Evolutionary conservation across 441 rosid species (phyloP).

Genomic region (Flueggea neowawraea): DNA sequence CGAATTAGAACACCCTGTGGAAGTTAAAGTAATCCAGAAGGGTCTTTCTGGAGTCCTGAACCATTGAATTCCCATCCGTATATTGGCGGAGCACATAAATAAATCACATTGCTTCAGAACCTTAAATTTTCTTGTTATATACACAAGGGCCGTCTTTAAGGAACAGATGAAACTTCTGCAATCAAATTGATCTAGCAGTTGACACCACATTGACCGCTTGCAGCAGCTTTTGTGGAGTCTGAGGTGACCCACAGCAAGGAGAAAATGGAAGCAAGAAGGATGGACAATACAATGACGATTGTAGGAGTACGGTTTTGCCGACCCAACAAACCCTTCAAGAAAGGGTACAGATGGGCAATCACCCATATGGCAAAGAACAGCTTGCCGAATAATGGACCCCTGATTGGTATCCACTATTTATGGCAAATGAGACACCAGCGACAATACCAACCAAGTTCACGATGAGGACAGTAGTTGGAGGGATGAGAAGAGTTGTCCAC

Average conservation of each 20-base stretch:
- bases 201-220: constrained; percentile 78
- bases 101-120: no score
- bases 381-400: constrained; percentile 98
- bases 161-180: not conserved
- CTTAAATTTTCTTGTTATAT: not conserved
- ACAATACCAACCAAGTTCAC: constrained; percentile 93
- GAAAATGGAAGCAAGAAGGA: constrained; percentile 93
- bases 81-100: no score
- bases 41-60: no score
- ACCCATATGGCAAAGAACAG: constrained; percentile 98
- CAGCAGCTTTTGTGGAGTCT: constrained; percentile 35
- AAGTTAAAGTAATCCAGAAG: no score
- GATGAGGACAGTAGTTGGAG: constrained; percentile 86
- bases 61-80: no score
- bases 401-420: constrained; percentile 95
- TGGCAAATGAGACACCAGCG: constrained; percentile 89
- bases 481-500: constrained; percentile 97
- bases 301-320: constrained; percentile 95
- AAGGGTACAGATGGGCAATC: constrained; percentile 92
- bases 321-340: constrained; percentile 92
- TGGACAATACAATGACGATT: constrained; percentile 94
- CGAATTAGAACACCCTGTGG: no score
- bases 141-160: not conserved
- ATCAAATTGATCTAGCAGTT: constrained; percentile 37
- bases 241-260: constrained; percentile 94